Percentiles rank a stretch among this genome's conserved stretches.
phyloP scores from a whole-genome alignment of 805 yeast genomes.

The Scheffersomyces ergatensis region DNA sequence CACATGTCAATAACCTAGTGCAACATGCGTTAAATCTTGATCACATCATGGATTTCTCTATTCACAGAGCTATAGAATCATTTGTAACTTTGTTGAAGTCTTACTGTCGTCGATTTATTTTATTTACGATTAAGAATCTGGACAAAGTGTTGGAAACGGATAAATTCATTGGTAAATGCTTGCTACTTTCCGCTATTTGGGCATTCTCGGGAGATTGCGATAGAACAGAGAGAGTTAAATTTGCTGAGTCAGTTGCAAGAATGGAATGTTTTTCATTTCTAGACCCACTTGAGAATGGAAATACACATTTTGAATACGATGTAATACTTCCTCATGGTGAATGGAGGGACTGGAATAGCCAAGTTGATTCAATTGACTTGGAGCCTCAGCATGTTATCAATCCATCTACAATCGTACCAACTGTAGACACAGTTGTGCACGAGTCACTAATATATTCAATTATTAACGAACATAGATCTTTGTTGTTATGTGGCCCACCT shows the following conservation, averaged over 20 bases:
- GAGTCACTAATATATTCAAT: constrained; percentile 59
- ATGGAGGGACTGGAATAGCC: constrained; percentile 42
- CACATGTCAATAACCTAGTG: constrained; percentile 16
- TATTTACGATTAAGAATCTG: constrained; percentile 3
- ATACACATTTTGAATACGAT: constrained; percentile 38
- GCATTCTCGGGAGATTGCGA: constrained; percentile 60
- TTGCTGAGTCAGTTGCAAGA: constrained; percentile 26
- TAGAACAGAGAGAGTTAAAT: constrained; percentile 31
- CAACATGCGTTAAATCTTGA: constrained; percentile 19
- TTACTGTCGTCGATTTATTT: constrained; percentile 23
- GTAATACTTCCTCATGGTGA: constrained; percentile 43
- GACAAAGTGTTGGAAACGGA: constrained; percentile 17
- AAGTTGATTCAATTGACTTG: constrained; percentile 42
- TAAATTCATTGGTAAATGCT: constrained; percentile 27
- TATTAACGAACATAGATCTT: constrained; percentile 53
- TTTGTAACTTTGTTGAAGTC: constrained; percentile 39
- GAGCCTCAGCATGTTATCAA: constrained; percentile 58
- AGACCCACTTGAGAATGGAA: constrained; percentile 1
- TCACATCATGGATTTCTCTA: constrained; percentile 55
- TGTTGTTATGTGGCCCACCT: constrained; percentile 91
- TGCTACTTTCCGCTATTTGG: constrained; percentile 52
- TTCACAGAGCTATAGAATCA: constrained; percentile 34
- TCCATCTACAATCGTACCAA: constrained; percentile 71
- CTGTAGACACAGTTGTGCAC: constrained; percentile 71
- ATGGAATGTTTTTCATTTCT: constrained; percentile 13